Conservation (phyloP, 2,329 filamentous ascomycete genomes). For the Epichloe uncinata region DNA sequence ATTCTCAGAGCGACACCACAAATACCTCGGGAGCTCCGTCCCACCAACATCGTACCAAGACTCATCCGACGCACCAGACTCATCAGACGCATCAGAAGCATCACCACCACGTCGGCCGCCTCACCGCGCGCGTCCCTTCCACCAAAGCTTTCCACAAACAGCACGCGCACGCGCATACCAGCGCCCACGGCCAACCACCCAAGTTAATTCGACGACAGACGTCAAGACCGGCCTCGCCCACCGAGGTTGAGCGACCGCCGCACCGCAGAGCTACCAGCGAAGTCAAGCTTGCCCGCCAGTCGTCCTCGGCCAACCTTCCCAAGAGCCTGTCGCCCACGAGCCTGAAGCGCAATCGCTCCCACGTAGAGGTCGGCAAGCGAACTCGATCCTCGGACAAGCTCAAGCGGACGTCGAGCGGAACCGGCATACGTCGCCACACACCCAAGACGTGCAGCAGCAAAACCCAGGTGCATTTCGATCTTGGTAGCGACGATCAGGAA, state of each 20-base stretch:
- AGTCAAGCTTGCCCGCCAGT: constrained; percentile 32
- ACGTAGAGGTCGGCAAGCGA: constrained; percentile 40
- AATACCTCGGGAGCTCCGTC: constrained; percentile 11
- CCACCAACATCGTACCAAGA: constrained; percentile 19
- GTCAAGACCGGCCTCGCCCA: constrained; percentile 30
- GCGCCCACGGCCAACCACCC: constrained; percentile 13
- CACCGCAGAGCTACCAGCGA: constrained; percentile 40
- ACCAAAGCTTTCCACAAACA: constrained; percentile 37
- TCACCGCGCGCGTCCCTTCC: constrained; percentile 39
- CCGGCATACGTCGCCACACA: constrained; percentile 28
- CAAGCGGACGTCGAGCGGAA: constrained; percentile 39
- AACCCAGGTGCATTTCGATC: constrained; percentile 48
- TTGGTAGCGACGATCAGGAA: constrained; percentile 35
- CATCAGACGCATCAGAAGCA: constrained; percentile 19
- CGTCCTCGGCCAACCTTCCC: constrained; percentile 31
- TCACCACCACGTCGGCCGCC: constrained; percentile 26
- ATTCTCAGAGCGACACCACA: constrained; percentile 19
- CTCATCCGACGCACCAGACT: constrained; percentile 15
- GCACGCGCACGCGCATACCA: constrained; percentile 8
- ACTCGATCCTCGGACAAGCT: constrained; percentile 37
- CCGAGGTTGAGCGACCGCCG: constrained; percentile 14
- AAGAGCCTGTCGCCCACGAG: constrained; percentile 42
- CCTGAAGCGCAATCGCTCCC: constrained; percentile 48
- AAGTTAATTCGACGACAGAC: constrained; percentile 31
- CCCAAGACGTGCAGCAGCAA: constrained; percentile 30